phyloP scores from a whole-genome alignment of 352 stramenopile genomes.

The Pythium periplocum region DNA sequence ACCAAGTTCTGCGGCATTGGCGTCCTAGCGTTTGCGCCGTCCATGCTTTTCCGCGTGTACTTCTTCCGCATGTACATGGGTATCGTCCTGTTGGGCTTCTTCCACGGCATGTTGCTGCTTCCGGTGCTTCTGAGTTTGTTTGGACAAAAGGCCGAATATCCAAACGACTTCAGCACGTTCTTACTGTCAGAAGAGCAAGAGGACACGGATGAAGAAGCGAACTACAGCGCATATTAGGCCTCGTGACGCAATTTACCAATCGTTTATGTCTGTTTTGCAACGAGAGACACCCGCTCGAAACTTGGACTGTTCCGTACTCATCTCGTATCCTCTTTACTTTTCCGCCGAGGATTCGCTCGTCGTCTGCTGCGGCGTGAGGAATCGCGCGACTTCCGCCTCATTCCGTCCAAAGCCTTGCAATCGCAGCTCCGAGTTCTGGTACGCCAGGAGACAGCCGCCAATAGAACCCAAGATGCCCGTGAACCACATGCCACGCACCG shows the following conservation, averaged over 20 bases:
- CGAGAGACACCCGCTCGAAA: neutral
- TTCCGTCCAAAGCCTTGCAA: slow-evolving; percentile 76
- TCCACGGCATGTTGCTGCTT: slow-evolving; percentile 79
- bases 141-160: slow-evolving; percentile 38
- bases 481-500: slow-evolving; percentile 67
- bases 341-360: neutral
- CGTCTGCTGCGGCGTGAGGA: slow-evolving; percentile 5
- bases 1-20: slow-evolving; percentile 90
- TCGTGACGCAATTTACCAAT: neutral
- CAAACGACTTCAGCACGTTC: slow-evolving; percentile 67
- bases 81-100: slow-evolving; percentile 82
- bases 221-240: slow-evolving; percentile 16
- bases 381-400: slow-evolving; percentile 63
- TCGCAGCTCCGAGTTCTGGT: slow-evolving; percentile 76
- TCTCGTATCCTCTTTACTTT: slow-evolving; percentile 6
- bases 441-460: slow-evolving; percentile 53
- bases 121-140: slow-evolving; percentile 77
- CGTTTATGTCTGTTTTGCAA: neutral
- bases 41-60: slow-evolving; percentile 89
- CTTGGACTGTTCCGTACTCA: no score
- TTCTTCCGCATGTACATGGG: slow-evolving; percentile 92
- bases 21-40: slow-evolving; percentile 87
- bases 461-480: slow-evolving; percentile 64
- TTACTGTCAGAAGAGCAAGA: slow-evolving; percentile 65
- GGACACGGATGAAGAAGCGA: slow-evolving; percentile 41